Percentiles rank a stretch among this genome's conserved stretches.
Conservation (phyloP, 768 basidiomycete species). For the Hygrocybe coccinea region DNA sequence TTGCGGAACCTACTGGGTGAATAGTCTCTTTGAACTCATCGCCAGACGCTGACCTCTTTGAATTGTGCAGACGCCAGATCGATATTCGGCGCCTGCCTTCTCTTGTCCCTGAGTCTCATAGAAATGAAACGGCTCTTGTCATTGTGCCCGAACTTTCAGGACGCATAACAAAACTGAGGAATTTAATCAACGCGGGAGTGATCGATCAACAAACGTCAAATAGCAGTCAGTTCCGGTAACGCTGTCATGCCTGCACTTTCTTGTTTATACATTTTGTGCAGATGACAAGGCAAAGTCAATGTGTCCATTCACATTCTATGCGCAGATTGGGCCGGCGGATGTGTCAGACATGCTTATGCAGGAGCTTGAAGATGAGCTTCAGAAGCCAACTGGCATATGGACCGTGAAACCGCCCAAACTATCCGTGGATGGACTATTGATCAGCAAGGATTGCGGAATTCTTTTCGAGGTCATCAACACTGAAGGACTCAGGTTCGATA, state of each 20-base stretch:
- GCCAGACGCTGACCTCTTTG: background rate
- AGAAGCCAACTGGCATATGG: constrained; percentile 66
- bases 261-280: constrained; percentile 17
- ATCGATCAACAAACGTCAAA: constrained; percentile 50
- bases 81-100: constrained; percentile 66
- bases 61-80: constrained; percentile 41
- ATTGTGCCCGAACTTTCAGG: constrained; percentile 57
- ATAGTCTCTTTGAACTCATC: constrained; percentile 12
- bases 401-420: constrained; percentile 55
- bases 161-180: constrained; percentile 54
- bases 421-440: constrained; percentile 55
- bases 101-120: constrained; percentile 51
- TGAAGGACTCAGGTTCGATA: constrained; percentile 60
- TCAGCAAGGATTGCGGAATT: constrained; percentile 80
- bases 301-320: constrained; percentile 64
- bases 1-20: constrained; percentile 62
- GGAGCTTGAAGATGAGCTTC: constrained; percentile 69
- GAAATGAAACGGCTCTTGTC: constrained; percentile 55
- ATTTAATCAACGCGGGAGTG: constrained; percentile 61
- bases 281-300: constrained; percentile 46
- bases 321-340: constrained; percentile 53
- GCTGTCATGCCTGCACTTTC: background rate
- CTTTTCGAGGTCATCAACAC: constrained; percentile 62
- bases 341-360: constrained; percentile 54
- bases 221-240: constrained; percentile 4